Base-by-base conservation (phyloP, 768 basidiomycete species). In the Leccinellum luteum region DNA sequence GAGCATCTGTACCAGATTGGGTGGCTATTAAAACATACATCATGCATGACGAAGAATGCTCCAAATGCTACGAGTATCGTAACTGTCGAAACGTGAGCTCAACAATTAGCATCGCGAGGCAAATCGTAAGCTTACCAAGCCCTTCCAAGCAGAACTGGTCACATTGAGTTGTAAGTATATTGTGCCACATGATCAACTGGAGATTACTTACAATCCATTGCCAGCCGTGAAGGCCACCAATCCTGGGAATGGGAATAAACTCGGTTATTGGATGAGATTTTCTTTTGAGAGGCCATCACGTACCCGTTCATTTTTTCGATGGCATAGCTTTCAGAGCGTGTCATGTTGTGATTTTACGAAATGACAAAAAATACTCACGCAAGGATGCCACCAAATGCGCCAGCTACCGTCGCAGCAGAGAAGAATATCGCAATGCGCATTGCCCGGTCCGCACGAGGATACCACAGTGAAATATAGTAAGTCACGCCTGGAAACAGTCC, bases 341-440 rank as follows among this genome's bases (percentile, higher is more conserved):
- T 17, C 6, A 27, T 28, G 9, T 50, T 28, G 2, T 9, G 21
- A 51, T 28, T 17, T 21, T 34, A 30, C 6, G n/a, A 13, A 28
- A 35, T 19, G 8, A 21, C 13, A 15, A 25, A 35, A 48, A 17
- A 28, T 3, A 54, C 80, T 62, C 65, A 82, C 54, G 81, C 82
- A 30, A 67, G 73, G 48, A 83, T 64, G 31, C 82, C 81, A 48
- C 82, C 81, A 66, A 74, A 83, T 60, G 74, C 70, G 55, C 77
- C 84, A 17, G 84, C 79, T 34, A 81, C 64, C 2, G 83, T 85
- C 12, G 84, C 83, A 35, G 84, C 83, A 19, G 80, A 80, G 67
- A 85, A 85, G 75, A 87, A 86, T 35, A 87, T 74, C 4, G 85
- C 83, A 55, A 85, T 78, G 27, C 85, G 79, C 63, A 71, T 73